Percentiles rank a stretch among this genome's conserved stretches.
phyloP scores from a whole-genome alignment of 768 basidiomycete genomes.

The Infundibulicybe gibba region DNA sequence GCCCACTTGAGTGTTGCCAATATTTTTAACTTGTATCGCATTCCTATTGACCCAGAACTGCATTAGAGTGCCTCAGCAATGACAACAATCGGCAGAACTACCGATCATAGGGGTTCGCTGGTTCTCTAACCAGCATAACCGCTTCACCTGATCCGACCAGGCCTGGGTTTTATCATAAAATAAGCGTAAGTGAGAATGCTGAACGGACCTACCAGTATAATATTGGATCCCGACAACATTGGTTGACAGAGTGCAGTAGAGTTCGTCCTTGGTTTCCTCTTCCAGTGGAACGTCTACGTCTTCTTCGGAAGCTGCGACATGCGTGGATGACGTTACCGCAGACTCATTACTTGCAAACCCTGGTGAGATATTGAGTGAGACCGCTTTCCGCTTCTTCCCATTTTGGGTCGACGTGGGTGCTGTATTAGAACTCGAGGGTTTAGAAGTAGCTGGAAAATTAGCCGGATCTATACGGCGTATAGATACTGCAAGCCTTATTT shows the following conservation, averaged over 20 bases:
- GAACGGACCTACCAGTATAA: constrained; percentile 50
- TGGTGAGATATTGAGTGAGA: constrained; percentile 4
- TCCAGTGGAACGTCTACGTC: constrained; percentile 43
- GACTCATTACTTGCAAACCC: no score
- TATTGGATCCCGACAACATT: constrained; percentile 84
- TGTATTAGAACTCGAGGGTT: constrained; percentile 6
- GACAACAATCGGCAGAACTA: constrained; percentile 16
- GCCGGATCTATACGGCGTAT: constrained; percentile 48
- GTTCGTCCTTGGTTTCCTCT: constrained; percentile 58
- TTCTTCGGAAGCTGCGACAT: constrained; percentile 15
- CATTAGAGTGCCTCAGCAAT: not conserved
- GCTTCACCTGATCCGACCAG: constrained; percentile 79
- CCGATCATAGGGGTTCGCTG: constrained; percentile 67
- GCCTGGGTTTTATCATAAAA: constrained; percentile 35
- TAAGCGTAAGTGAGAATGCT: constrained; percentile 1
- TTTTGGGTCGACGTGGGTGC: constrained; percentile 16
- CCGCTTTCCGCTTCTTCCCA: constrained; percentile 44
- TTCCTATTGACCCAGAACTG: constrained; percentile 39
- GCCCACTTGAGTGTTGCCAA: constrained; percentile 70
- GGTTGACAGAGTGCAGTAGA: constrained; percentile 56
- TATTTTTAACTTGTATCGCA: constrained; percentile 81
- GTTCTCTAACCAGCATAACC: constrained; percentile 65
- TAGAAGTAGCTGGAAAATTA: constrained; percentile 52
- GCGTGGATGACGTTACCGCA: not conserved
- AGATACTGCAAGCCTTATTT: constrained; percentile 57